A percentile compares a stretch with the other conserved stretches of the same genome.
Evolutionary conservation across 306 rosid genomes (phyloP).

Genomic region (Citrullus mucosospermus): DNA sequence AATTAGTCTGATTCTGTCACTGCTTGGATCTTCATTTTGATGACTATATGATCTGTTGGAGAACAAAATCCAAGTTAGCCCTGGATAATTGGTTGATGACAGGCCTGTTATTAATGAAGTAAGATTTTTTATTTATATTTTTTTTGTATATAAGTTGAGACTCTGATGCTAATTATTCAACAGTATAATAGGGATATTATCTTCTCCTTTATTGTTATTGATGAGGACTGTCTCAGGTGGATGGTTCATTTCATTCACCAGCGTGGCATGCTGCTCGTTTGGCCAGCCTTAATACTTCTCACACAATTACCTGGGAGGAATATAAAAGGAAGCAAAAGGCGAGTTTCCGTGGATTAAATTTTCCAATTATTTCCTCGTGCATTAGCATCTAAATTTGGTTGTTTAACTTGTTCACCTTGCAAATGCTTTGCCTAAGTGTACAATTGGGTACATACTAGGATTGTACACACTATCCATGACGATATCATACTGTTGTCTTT

Average conservation of each 20-base stretch:
- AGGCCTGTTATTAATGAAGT: slow-evolving; percentile 6
- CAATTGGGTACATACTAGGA: not conserved
- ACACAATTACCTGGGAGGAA: slow-evolving; percentile 97
- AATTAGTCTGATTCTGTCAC: not conserved
- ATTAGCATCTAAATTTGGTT: not conserved
- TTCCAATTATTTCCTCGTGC: not conserved
- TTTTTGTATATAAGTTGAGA: not conserved
- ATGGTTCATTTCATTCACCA: slow-evolving; percentile 99
- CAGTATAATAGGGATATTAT: not conserved
- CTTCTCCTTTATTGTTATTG: slow-evolving; percentile 46
- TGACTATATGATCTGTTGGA: slow-evolving; percentile 5
- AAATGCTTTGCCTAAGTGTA: not conserved
- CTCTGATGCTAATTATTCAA: not conserved
- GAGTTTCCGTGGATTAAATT: slow-evolving; percentile 1
- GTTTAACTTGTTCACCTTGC: not conserved
- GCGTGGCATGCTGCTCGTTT: slow-evolving; percentile 99
- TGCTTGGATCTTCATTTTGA: slow-evolving; percentile 7
- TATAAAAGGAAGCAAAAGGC: slow-evolving; percentile 89
- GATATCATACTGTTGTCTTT: not conserved
- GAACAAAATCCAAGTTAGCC: slow-evolving; percentile 3
- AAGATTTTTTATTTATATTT: not conserved
- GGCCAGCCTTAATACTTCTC: slow-evolving; percentile 98
- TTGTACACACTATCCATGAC: not conserved
- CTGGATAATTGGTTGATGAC: slow-evolving; percentile 10
- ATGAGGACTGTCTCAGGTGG: slow-evolving; percentile 99